These are phyloP conservation scores for Talaromyces pinophilus DNA, from an alignment of 2,329 filamentous ascomycete species.

Conservation along the genomic window DNA sequence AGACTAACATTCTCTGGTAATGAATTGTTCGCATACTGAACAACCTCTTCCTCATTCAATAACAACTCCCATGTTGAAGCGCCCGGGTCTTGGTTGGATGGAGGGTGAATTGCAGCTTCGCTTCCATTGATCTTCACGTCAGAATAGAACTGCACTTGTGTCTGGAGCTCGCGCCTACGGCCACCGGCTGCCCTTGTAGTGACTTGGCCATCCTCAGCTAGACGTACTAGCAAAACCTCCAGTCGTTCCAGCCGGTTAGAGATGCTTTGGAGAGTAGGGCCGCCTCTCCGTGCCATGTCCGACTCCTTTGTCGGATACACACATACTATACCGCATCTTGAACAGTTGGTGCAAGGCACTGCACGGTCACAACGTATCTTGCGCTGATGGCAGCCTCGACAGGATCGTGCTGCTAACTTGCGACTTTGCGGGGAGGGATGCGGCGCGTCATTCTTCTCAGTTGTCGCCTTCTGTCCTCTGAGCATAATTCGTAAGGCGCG, in stretches of 20 bases:
- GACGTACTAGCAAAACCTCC: conserved; percentile 22
- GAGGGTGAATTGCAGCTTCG: neutral
- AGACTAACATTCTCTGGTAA: conserved; percentile 16
- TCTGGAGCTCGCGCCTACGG: neutral
- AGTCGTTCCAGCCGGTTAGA: conserved; percentile 23
- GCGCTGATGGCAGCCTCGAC: conserved; percentile 30
- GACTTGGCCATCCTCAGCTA: conserved; percentile 12
- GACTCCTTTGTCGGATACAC: conserved; percentile 26
- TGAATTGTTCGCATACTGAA: conserved; percentile 18
- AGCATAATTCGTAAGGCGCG: neutral
- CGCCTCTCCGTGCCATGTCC: conserved; percentile 21
- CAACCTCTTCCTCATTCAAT: conserved; percentile 17
- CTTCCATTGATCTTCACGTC: conserved; percentile 5
- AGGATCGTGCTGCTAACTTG: conserved; percentile 24
- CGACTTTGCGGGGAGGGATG: conserved; percentile 10
- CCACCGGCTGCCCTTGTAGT: conserved; percentile 4
- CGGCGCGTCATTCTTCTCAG: neutral
- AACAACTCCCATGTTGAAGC: conserved; percentile 24
- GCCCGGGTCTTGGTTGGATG: conserved; percentile 7
- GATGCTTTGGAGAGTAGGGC: conserved; percentile 25
- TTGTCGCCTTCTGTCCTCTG: conserved; percentile 1
- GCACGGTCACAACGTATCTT: conserved; percentile 34
- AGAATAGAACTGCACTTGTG: neutral
- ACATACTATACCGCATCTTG: conserved; percentile 22
- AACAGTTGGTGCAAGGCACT: conserved; percentile 32